Conservation (phyloP, 2,329 filamentous ascomycete species). For the Fusarium subglutinans region DNA sequence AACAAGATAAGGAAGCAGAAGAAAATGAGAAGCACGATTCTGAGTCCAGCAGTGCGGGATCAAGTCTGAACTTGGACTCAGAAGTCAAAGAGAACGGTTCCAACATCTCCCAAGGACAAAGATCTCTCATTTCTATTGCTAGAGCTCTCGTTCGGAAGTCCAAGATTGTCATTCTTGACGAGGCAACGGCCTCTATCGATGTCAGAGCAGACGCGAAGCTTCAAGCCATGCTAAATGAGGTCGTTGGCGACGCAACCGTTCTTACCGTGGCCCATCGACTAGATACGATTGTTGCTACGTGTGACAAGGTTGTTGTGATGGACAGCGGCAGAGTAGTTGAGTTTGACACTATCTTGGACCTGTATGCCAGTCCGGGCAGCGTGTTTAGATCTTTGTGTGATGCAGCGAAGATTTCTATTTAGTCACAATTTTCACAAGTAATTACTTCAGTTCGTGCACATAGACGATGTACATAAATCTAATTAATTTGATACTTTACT, state of each 20-base stretch:
- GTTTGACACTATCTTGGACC: conserved; percentile 11
- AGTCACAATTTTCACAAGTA: background rate
- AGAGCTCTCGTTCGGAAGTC: conserved; percentile 13
- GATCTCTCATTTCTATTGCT: conserved; percentile 18
- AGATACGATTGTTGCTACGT: conserved; percentile 34
- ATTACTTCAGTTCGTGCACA: background rate
- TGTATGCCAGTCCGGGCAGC: background rate
- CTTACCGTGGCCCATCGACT: conserved; percentile 34
- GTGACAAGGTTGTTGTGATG: conserved; percentile 31
- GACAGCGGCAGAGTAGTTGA: conserved; percentile 28
- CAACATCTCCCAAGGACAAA: conserved; percentile 22
- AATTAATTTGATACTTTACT: background rate
- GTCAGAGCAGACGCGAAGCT: conserved; percentile 20
- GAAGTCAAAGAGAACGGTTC: conserved; percentile 27
- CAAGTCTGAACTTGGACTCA: background rate
- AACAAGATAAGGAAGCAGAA: background rate
- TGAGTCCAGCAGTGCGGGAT: background rate
- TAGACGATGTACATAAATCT: background rate
- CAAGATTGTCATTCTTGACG: conserved; percentile 18
- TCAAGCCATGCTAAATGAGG: conserved; percentile 17
- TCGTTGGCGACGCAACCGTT: conserved; percentile 24
- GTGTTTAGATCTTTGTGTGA: conserved; percentile 22
- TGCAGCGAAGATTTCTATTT: conserved; percentile 11
- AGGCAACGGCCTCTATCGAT: conserved; percentile 21
- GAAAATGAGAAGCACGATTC: background rate